phyloP scores from a whole-genome alignment of 2,329 filamentous ascomycete genomes.

The Didymella keratinophila region DNA sequence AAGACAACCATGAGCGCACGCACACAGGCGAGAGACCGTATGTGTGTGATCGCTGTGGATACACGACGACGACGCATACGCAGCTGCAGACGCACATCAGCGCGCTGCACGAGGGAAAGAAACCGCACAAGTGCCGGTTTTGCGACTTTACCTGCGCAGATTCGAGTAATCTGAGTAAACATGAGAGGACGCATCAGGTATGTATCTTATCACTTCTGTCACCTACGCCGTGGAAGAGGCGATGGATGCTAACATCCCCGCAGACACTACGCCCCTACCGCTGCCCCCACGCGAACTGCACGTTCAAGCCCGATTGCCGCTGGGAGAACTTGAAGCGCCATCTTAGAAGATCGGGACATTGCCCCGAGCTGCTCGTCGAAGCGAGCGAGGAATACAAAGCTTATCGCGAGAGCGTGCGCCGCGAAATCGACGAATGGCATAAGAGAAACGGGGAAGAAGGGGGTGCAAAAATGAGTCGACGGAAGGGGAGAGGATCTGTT shows the following conservation, averaged over 20 bases:
- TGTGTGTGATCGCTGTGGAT: slow-evolving; percentile 47
- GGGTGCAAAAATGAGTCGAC: slow-evolving; percentile 27
- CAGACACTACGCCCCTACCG: slow-evolving; percentile 48
- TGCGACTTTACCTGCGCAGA: slow-evolving; percentile 52
- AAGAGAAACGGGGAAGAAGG: slow-evolving; percentile 38
- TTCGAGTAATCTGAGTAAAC: slow-evolving; percentile 48
- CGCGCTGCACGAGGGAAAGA: slow-evolving; percentile 48
- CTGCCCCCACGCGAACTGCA: slow-evolving; percentile 49
- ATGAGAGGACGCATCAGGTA: slow-evolving; percentile 50
- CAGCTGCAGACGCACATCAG: slow-evolving; percentile 50
- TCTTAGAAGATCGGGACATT: slow-evolving; percentile 48
- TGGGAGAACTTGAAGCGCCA: slow-evolving; percentile 53
- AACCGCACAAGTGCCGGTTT: slow-evolving; percentile 49
- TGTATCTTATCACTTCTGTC: no score
- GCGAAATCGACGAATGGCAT: slow-evolving; percentile 47
- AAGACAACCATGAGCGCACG: slow-evolving; percentile 51
- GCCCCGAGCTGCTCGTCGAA: slow-evolving; percentile 46
- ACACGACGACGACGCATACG: slow-evolving; percentile 51
- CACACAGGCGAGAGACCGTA: slow-evolving; percentile 50
- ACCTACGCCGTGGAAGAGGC: no score
- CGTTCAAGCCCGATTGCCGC: slow-evolving; percentile 49
- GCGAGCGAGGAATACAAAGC: slow-evolving; percentile 27
- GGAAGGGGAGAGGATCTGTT: slow-evolving; percentile 27
- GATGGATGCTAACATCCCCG: no score
- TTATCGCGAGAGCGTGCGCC: slow-evolving; percentile 40